A percentile compares a stretch with the other conserved stretches of the same genome.
These are phyloP conservation scores for Emergomyces orientalis DNA, from an alignment of 2,329 filamentous ascomycete species.

Conservation along the genomic window DNA sequence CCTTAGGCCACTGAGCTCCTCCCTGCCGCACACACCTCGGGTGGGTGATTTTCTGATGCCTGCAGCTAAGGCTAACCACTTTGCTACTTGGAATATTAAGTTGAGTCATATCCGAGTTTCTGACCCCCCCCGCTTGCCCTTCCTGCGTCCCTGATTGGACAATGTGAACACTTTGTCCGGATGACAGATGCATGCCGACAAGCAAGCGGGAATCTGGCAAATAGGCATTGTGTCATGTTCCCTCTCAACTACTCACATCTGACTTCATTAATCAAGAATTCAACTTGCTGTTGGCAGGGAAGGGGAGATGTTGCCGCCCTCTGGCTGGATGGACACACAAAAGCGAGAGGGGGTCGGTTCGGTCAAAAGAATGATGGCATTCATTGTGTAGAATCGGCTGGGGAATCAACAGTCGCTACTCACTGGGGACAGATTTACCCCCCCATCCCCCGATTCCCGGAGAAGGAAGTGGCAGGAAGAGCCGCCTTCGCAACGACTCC, in stretches of 20 bases:
- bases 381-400: too few species aligned
- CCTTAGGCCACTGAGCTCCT: background rate
- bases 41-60: background rate
- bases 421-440: too few species aligned
- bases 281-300: background rate
- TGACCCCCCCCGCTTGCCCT: background rate
- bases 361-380: background rate
- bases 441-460: too few species aligned
- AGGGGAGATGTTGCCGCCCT: background rate
- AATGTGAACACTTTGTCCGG: slow-evolving; percentile 6
- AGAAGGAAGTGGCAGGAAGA: background rate
- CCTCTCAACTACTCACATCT: background rate
- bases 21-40: background rate
- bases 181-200: slow-evolving; percentile 3
- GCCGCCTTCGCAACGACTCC: background rate
- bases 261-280: background rate
- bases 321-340: background rate
- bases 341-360: background rate
- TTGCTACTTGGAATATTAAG: background rate
- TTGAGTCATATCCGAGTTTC: background rate
- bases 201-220: slow-evolving; percentile 1
- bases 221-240: background rate
- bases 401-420: too few species aligned
- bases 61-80: background rate
- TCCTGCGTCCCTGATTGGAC: slow-evolving; percentile 6